A percentile compares a stretch with the other conserved stretches of the same genome.
Evolutionary conservation across 164 flowering plant genomes (phyloP).

Genomic region (Vitis riparia): DNA sequence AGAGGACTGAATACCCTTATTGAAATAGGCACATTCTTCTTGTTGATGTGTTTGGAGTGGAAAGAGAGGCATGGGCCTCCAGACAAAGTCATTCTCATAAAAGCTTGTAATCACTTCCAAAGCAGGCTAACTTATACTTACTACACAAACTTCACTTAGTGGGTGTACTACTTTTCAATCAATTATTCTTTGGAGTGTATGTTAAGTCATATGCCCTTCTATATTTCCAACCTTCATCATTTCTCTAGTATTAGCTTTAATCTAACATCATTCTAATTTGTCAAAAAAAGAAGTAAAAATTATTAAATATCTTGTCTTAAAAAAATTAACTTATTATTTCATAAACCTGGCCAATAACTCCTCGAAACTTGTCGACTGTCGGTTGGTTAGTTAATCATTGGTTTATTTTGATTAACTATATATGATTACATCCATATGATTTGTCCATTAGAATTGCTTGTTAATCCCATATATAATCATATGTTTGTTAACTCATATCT

Average conservation of each 20-base stretch:
- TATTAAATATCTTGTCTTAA: no score
- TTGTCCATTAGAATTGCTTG: neutral
- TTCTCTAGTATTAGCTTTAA: no score
- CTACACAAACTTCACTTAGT: conserved; percentile 21
- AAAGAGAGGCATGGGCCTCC: conserved; percentile 25
- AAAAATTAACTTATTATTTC: no score
- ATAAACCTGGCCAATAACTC: no score
- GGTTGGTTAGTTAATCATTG: neutral
- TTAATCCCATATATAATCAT: no score
- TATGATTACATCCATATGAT: neutral
- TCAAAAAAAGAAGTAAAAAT: no score
- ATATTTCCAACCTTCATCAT: conserved; percentile 8
- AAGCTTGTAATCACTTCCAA: conserved; percentile 15
- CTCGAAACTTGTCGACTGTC: neutral
- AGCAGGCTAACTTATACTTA: conserved; percentile 13
- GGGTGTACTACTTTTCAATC: conserved; percentile 25
- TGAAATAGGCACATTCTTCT: neutral
- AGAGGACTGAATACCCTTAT: no score
- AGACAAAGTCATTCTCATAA: conserved; percentile 10
- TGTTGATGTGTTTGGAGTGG: conserved; percentile 22
- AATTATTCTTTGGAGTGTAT: conserved; percentile 20
- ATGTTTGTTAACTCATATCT: no score
- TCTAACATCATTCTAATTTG: neutral
- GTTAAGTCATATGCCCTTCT: conserved; percentile 26
- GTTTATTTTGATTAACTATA: neutral